These are phyloP conservation scores for Barnettozyma vustinii DNA, from an alignment of 805 yeast species.

Conservation along the genomic window DNA sequence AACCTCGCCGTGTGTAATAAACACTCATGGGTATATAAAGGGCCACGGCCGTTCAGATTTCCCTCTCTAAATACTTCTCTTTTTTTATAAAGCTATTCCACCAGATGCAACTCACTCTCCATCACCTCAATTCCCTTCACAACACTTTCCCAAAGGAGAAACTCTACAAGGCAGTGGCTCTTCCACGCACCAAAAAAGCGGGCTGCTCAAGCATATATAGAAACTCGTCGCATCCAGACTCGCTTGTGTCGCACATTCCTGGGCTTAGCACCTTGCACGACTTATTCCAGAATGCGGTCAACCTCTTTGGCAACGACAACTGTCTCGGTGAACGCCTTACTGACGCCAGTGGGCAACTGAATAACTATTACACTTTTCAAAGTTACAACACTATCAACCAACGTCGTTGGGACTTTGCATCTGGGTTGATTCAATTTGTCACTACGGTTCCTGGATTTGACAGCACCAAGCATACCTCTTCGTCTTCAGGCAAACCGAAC, in stretches of 20 bases:
- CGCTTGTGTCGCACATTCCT: conserved; percentile 15
- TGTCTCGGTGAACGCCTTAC: conserved; percentile 35
- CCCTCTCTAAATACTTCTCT: background rate
- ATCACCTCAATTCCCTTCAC: conserved; percentile 5
- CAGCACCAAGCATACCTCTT: background rate
- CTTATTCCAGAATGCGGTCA: conserved; percentile 33
- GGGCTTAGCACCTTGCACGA: conserved; percentile 34
- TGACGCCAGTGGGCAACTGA: conserved; percentile 26
- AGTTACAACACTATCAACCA: conserved; percentile 33
- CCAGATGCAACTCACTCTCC: background rate
- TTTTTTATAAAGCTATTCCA: too few species aligned
- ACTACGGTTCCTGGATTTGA: conserved; percentile 15
- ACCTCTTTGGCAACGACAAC: conserved; percentile 24
- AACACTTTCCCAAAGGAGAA: conserved; percentile 6
- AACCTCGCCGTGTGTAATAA: background rate
- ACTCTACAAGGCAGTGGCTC: conserved; percentile 16
- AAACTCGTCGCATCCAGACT: conserved; percentile 24
- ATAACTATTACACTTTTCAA: conserved; percentile 36
- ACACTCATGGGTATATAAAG: background rate
- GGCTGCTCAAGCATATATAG: conserved; percentile 45
- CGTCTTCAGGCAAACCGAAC: conserved; percentile 17
- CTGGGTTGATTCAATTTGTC: conserved; percentile 37
- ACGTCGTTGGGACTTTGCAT: conserved; percentile 37
- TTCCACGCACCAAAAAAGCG: conserved; percentile 34
- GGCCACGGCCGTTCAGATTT: background rate